Conservation (phyloP, 306 rosid species). For the Lathyrus oleraceus region DNA sequence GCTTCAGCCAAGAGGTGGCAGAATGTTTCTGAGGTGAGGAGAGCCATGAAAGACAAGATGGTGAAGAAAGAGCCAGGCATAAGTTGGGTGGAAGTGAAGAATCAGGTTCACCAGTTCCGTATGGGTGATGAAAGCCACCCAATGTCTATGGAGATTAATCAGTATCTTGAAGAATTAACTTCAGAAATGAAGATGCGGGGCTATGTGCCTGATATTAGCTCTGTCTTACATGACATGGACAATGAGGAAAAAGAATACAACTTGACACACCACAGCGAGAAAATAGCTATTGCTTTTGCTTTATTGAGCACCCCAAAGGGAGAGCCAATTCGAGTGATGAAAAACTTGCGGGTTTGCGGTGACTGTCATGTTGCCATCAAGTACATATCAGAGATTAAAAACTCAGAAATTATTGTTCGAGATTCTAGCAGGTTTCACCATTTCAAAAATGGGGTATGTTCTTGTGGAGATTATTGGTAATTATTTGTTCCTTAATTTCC, state of each 20-base stretch:
- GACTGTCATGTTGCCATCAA: conserved; percentile 85
- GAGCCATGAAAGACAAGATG: conserved; percentile 64
- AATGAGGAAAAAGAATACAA: conserved; percentile 80
- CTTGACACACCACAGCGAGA: conserved; percentile 84
- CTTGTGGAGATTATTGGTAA: conserved; percentile 87
- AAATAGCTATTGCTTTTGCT: conserved; percentile 82
- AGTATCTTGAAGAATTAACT: conserved; percentile 67
- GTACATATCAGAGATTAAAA: conserved; percentile 60
- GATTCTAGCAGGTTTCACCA: conserved; percentile 89
- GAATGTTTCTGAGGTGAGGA: conserved; percentile 74
- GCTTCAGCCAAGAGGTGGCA: conserved; percentile 83
- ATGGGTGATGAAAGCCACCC: conserved; percentile 66
- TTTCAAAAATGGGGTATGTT: conserved; percentile 72
- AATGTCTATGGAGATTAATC: conserved; percentile 51
- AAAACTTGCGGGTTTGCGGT: conserved; percentile 69
- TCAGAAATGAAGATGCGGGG: conserved; percentile 78
- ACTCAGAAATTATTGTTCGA: conserved; percentile 58
- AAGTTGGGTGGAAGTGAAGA: conserved; percentile 88
- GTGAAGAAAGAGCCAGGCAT: conserved; percentile 80
- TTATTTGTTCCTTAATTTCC: conserved; percentile 14
- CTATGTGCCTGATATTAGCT: conserved; percentile 71
- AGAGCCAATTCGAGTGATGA: conserved; percentile 78
- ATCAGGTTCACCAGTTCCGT: conserved; percentile 66
- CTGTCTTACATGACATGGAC: conserved; percentile 86
- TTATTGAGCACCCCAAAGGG: conserved; percentile 59